phyloP scores from a whole-genome alignment of 345 rosid genomes.

The Arabis hirsuta region DNA sequence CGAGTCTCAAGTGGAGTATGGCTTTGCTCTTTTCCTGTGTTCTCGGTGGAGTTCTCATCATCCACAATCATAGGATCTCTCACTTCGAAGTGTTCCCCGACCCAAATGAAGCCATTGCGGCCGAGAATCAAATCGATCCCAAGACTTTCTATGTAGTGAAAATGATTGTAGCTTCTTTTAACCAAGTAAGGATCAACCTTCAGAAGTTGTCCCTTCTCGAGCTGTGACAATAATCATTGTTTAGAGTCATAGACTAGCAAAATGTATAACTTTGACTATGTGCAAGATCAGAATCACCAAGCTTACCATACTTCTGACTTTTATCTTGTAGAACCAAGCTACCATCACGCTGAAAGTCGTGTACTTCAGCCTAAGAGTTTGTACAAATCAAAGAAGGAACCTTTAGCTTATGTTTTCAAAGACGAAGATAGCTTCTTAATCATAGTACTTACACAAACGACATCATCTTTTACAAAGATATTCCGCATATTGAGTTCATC shows the following conservation, averaged over 20 bases:
- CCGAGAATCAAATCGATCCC: slow-evolving; percentile 86
- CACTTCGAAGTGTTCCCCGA: slow-evolving; percentile 75
- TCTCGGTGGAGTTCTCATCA: slow-evolving; percentile 44
- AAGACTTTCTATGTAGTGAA: slow-evolving; percentile 66
- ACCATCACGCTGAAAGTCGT: slow-evolving; percentile 80
- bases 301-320: slow-evolving; percentile 97
- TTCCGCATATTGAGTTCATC: slow-evolving; percentile 98
- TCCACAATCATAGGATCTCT: slow-evolving; percentile 60
- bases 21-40: slow-evolving; percentile 47
- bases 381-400: slow-evolving; percentile 8
- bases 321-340: slow-evolving; percentile 86
- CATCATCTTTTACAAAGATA: slow-evolving; percentile 83
- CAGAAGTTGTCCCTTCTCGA: slow-evolving; percentile 82
- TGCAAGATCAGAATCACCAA: slow-evolving; percentile 35
- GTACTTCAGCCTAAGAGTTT: slow-evolving; percentile 77
- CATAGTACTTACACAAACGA: slow-evolving; percentile 74
- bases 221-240: slow-evolving; percentile 51
- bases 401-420: slow-evolving; percentile 11
- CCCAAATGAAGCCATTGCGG: slow-evolving; percentile 91
- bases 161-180: slow-evolving; percentile 83
- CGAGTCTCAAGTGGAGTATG: slow-evolving; percentile 59
- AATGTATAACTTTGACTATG: not conserved
- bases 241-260: not conserved
- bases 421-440: not conserved
- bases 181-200: slow-evolving; percentile 74